phyloP scores from a whole-genome alignment of 2,329 filamentous ascomycete species.

The Cladosporium sp. region DNA sequence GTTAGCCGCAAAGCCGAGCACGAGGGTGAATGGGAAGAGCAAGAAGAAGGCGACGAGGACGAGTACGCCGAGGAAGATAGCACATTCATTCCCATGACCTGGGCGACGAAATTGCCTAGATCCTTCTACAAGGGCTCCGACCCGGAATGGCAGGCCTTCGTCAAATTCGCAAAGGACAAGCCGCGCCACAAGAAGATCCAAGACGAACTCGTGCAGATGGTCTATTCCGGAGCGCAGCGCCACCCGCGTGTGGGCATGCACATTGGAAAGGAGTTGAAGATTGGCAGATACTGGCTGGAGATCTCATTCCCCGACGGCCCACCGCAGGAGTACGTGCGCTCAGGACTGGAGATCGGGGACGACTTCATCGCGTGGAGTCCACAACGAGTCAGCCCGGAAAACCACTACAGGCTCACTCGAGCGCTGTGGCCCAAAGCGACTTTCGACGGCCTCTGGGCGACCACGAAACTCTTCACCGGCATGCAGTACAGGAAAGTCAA shows the following conservation, averaged over 20 bases:
- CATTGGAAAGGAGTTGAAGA: constrained; percentile 37
- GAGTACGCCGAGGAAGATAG: constrained; percentile 33
- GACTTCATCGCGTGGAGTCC: constrained; percentile 39
- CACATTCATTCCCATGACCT: constrained; percentile 48
- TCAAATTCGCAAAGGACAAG: constrained; percentile 42
- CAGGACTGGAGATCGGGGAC: constrained; percentile 40
- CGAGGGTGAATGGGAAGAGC: constrained; percentile 25
- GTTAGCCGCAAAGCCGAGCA: constrained; percentile 10
- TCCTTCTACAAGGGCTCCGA: constrained; percentile 48
- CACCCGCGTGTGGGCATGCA: constrained; percentile 28
- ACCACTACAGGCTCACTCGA: constrained; percentile 37
- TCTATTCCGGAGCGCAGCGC: constrained; percentile 30
- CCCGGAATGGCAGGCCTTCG: constrained; percentile 51
- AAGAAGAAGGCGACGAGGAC: constrained; percentile 31
- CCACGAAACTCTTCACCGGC: constrained; percentile 30
- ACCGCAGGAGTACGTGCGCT: constrained; percentile 45
- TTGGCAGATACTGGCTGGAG: constrained; percentile 46
- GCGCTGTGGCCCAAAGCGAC: constrained; percentile 37
- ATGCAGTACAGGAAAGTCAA: constrained; percentile 35
- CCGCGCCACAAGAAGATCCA: constrained; percentile 37
- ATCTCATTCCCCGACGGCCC: constrained; percentile 46
- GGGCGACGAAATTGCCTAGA: constrained; percentile 37
- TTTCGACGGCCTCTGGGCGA: constrained; percentile 32
- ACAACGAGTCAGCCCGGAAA: constrained; percentile 35
- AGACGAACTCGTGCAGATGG: constrained; percentile 35